Conservation (phyloP, 139 green algal species). For the Bryopsis sp. region DNA sequence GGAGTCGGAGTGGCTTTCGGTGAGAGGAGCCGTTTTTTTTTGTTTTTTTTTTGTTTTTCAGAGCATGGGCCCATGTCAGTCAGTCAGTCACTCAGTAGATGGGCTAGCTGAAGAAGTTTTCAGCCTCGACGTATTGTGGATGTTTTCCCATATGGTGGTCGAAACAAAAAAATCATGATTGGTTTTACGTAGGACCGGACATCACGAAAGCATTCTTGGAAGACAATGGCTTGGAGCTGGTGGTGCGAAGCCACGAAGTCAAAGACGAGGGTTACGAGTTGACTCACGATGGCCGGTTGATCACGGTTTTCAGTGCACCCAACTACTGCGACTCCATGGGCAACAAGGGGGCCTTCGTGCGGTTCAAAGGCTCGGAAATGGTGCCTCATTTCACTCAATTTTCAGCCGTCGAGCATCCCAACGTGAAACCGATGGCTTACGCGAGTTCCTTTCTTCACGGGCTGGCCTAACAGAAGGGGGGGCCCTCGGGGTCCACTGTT, state of each 20-base stretch:
- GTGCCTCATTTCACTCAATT: constrained; percentile 89
- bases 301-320: constrained; percentile 93
- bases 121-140: too few species aligned
- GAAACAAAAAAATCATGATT: too few species aligned
- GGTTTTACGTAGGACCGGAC: constrained; percentile 38
- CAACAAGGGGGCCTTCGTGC: constrained; percentile 77
- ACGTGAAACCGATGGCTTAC: constrained; percentile 91
- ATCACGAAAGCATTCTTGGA: constrained; percentile 78
- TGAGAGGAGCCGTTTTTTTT: constrained; percentile 13
- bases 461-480: constrained; percentile 12
- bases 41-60: too few species aligned
- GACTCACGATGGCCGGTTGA: constrained; percentile 73
- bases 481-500: too few species aligned
- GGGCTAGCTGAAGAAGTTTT: too few species aligned
- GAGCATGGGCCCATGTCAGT: too few species aligned
- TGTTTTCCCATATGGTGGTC: too few species aligned
- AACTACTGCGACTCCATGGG: constrained; percentile 86
- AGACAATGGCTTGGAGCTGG: constrained; percentile 74
- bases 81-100: too few species aligned
- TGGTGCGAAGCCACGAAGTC: constrained; percentile 80
- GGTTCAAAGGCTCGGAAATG: constrained; percentile 84
- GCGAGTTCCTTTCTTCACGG: constrained; percentile 45
- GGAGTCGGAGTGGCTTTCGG: constrained; percentile 80
- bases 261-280: constrained; percentile 88
- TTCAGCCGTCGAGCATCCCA: constrained; percentile 71